phyloP scores from a whole-genome alignment of 1,139 yeast species.

The Yamadazyma aaseri region DNA sequence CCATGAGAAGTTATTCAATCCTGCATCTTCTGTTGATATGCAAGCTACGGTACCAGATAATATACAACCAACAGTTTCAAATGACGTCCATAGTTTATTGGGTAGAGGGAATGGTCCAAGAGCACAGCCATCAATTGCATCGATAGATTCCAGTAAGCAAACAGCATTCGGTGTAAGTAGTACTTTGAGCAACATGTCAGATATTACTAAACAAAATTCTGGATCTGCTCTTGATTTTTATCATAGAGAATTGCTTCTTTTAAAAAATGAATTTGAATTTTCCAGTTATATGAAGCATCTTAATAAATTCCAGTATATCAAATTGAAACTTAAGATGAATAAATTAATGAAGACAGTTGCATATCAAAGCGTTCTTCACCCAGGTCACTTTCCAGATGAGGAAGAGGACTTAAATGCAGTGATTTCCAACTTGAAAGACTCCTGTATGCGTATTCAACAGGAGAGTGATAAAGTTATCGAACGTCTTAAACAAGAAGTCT shows the following conservation, averaged over 20 bases:
- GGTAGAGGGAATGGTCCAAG: slow-evolving; percentile 7
- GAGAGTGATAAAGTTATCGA: slow-evolving; percentile 12
- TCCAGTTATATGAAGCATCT: slow-evolving; percentile 54
- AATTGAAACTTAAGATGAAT: slow-evolving; percentile 29
- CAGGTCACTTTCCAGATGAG: neutral
- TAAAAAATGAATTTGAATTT: slow-evolving; percentile 65
- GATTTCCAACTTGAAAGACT: neutral
- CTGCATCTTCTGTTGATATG: slow-evolving; percentile 3
- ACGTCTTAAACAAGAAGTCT: slow-evolving; percentile 20
- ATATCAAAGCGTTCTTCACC: neutral
- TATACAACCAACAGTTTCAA: slow-evolving; percentile 1
- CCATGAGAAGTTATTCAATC: slow-evolving; percentile 34
- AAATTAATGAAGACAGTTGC: slow-evolving; percentile 18
- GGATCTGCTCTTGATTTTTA: slow-evolving; percentile 43
- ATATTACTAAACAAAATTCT: slow-evolving; percentile 2
- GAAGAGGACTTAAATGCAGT: neutral
- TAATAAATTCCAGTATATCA: slow-evolving; percentile 46
- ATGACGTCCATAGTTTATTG: slow-evolving; percentile 11
- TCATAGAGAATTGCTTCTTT: slow-evolving; percentile 56
- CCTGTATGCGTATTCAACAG: neutral
- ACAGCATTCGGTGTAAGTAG: slow-evolving; percentile 9
- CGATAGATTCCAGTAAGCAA: slow-evolving; percentile 14
- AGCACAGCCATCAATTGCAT: slow-evolving; percentile 14
- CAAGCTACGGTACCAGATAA: too few species aligned
- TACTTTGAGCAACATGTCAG: slow-evolving; percentile 1